phyloP scores from a whole-genome alignment of 371 early-diverging fungal species.

The Mucor saturninus region DNA sequence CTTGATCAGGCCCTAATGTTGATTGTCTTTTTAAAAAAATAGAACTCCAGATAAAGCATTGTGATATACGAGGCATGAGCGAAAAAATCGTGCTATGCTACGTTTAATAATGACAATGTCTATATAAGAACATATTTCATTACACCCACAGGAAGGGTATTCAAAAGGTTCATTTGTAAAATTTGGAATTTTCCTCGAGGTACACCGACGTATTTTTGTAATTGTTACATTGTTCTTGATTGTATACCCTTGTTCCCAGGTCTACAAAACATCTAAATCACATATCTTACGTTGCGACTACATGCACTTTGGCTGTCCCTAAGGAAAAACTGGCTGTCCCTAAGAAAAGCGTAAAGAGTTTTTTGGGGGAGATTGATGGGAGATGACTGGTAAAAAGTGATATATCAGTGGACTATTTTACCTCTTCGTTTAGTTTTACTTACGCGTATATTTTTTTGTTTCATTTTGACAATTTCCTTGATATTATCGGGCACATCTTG shows the following conservation, averaged over 20 bases:
- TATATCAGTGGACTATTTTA: slow-evolving; percentile 9
- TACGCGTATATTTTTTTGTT: slow-evolving; percentile 6
- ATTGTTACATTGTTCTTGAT: no score
- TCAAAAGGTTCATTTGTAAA: no score
- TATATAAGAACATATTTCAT: no score
- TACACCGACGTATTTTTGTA: no score
- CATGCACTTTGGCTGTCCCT: slow-evolving; percentile 7
- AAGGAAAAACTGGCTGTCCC: slow-evolving; percentile 2
- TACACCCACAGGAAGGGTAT: no score
- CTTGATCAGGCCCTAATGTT: slow-evolving; percentile 4
- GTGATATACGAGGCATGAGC: background rate
- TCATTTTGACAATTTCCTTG: slow-evolving; percentile 9
- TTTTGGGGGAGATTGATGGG: background rate
- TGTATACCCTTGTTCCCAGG: no score
- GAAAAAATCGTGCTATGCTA: background rate
- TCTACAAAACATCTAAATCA: no score
- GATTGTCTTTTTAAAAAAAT: background rate
- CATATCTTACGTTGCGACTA: slow-evolving; percentile 38
- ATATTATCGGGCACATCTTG: slow-evolving; percentile 11
- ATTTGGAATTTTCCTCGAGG: no score
- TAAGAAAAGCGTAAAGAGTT: background rate
- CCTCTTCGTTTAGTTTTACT: slow-evolving; percentile 11
- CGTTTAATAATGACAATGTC: background rate
- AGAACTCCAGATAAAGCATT: background rate
- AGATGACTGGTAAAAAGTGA: slow-evolving; percentile 4